These are phyloP conservation scores for Malassezia arunalokei DNA, from an alignment of 1,284 basidiomycete genomes.

Conservation along the genomic window DNA sequence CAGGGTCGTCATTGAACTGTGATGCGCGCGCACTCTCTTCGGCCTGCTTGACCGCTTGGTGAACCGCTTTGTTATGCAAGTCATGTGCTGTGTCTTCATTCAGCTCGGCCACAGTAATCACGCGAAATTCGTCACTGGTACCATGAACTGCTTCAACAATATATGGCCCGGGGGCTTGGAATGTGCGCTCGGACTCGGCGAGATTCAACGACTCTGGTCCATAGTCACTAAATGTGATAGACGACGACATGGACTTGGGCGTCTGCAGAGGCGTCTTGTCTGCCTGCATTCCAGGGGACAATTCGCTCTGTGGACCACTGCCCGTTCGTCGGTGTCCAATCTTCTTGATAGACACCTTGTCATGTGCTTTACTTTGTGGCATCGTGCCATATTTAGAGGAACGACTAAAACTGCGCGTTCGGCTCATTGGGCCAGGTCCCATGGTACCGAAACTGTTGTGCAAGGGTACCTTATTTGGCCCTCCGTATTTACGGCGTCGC, in stretches of 20 bases:
- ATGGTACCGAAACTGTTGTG: conserved; percentile 33
- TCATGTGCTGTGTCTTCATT: conserved; percentile 4
- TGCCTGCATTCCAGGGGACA: neutral
- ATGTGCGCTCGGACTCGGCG: conserved; percentile 12
- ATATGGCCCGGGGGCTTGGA: conserved; percentile 22
- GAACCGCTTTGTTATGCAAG: neutral
- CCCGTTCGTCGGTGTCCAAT: conserved; percentile 16
- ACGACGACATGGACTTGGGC: conserved; percentile 15
- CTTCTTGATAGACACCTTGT: conserved; percentile 36
- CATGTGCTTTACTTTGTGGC: conserved; percentile 15
- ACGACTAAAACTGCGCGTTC: conserved; percentile 12
- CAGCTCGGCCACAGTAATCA: conserved; percentile 24
- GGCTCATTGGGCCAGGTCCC: neutral
- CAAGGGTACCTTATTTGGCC: conserved; percentile 28
- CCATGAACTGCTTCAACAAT: conserved; percentile 34
- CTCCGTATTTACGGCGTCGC: conserved; percentile 34
- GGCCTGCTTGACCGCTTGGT: neutral
- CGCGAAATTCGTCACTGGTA: conserved; percentile 14
- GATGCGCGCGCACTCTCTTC: neutral
- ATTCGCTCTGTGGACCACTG: conserved; percentile 1
- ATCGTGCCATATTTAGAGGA: conserved; percentile 23
- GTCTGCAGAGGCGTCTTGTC: neutral
- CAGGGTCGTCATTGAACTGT: neutral
- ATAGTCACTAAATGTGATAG: conserved; percentile 14
- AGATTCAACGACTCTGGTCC: conserved; percentile 14